phyloP scores from a whole-genome alignment of 257 asterid genomes.

The Solanum sparsipilum region DNA sequence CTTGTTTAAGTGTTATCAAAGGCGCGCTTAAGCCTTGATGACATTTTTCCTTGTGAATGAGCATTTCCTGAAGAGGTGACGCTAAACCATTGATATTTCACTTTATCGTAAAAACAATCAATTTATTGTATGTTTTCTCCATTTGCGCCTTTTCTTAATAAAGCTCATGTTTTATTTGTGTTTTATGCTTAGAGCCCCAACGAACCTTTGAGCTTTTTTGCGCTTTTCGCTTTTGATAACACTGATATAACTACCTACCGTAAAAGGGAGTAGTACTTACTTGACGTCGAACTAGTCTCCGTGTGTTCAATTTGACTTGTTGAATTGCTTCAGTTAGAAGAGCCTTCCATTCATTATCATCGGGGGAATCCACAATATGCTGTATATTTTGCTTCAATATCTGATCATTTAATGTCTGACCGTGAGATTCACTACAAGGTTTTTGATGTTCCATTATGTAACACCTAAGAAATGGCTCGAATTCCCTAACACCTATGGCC shows the following conservation, averaged over 20 bases:
- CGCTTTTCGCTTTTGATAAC: not conserved
- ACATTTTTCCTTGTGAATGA: not conserved
- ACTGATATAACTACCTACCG: not conserved
- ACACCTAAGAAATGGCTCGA: conserved; percentile 44
- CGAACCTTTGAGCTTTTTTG: not conserved
- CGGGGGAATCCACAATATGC: conserved; percentile 18
- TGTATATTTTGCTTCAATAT: conserved; percentile 16
- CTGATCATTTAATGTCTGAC: conserved; percentile 5
- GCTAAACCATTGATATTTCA: not conserved
- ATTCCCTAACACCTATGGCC: conserved; percentile 93
- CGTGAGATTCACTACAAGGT: conserved; percentile 1
- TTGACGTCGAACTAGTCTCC: conserved; percentile 86
- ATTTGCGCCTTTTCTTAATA: not conserved
- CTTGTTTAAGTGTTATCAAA: not conserved
- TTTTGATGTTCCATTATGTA: conserved; percentile 17
- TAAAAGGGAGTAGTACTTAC: conserved; percentile 26
- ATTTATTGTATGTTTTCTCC: not conserved
- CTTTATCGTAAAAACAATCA: not conserved
- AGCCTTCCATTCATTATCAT: conserved; percentile 19
- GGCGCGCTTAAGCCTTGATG: accelerated
- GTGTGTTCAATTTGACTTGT: conserved; percentile 62
- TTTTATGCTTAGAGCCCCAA: accelerated
- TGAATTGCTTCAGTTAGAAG: conserved; percentile 54
- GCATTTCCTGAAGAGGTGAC: not conserved
- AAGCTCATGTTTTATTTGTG: accelerated